phyloP scores from a whole-genome alignment of 139 green algal genomes.

The Diplosphaera chodatii region DNA sequence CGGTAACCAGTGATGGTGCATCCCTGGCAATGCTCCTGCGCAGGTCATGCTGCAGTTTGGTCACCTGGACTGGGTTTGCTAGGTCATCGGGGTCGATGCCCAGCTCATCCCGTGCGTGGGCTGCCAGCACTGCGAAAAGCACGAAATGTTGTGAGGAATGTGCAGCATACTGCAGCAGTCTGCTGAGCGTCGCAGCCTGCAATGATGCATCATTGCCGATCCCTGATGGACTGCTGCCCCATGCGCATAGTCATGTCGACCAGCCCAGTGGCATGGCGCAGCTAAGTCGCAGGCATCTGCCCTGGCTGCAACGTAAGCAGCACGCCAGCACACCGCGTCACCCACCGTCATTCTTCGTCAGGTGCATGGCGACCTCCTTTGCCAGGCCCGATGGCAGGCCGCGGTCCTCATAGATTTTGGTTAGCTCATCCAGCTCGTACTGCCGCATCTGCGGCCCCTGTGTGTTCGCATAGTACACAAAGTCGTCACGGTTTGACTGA shows the following conservation, averaged over 20 bases:
- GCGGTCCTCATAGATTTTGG: constrained; percentile 57
- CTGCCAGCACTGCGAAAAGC: constrained; percentile 52
- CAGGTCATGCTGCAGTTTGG: not conserved
- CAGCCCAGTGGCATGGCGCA: too few relatives aligned
- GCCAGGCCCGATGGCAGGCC: constrained; percentile 59
- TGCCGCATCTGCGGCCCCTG: constrained; percentile 12
- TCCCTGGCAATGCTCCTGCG: not conserved
- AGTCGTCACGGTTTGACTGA: too few relatives aligned
- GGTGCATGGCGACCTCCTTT: constrained; percentile 6
- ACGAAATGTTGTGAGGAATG: not conserved
- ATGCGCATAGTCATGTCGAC: too few relatives aligned
- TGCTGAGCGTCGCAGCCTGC: too few relatives aligned
- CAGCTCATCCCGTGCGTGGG: constrained; percentile 80
- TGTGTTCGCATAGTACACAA: not conserved
- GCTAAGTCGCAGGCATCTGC: too few relatives aligned
- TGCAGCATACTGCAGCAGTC: constrained; percentile 5
- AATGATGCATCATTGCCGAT: too few relatives aligned
- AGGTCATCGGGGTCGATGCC: constrained; percentile 84
- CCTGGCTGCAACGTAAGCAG: too few relatives aligned
- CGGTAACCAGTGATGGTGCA: not conserved
- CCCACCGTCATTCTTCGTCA: not conserved
- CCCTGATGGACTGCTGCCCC: too few relatives aligned
- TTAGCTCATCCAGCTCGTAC: constrained; percentile 66
- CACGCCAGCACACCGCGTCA: too few relatives aligned
- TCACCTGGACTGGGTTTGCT: constrained; percentile 61